Evolutionary conservation across 192 early-diverging fungal species (phyloP), one percentile per base, ranked within the genome.

Genomic region (Jimgerdemannia flammicorona): DNA sequence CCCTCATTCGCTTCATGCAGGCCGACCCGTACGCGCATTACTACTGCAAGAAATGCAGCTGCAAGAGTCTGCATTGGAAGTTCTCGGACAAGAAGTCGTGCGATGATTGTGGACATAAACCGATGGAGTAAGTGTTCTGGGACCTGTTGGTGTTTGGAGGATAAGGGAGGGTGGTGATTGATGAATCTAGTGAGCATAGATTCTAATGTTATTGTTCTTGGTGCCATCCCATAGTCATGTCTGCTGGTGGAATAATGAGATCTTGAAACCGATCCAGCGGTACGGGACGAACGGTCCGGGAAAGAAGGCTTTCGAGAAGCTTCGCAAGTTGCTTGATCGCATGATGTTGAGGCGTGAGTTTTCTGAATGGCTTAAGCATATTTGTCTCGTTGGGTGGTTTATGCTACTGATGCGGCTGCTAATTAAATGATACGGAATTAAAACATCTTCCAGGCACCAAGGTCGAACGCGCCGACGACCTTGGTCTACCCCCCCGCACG

Each of bases 231-330:
- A 43, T 73, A 83, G 84, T 42, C 93, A 94, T 70, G 82, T 87
- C 14, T 91, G 89, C 70, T 94, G 90, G 93, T 98, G 96, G 96
- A 98, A 98, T 79, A 84, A 87, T 70, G 94, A 96, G 69, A 89
- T 98, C 10, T 80, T 96, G 10, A 95, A 95, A 75, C 95, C 96
- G 4, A 98, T 98, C 72, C 96, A 98, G 80, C 76, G 81, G 18
- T 84, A 89, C 82, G 96, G 93, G 9, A 81, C 85, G 8, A 71
- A 73, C 4, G 90, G 88, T 6, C 81, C 84, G 40, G 93, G 94
- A 44, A 79, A 81, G 17, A 74, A 72, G 0, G 91, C 90, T 3
- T 94, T 97, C 74, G 70, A 83, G 14, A 97, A 96, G 78, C 88
- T 98, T 0, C 82, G 87, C 8, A 70, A 81, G 18, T 84, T 98